Evolutionary conservation across 1,284 basidiomycete species (phyloP).

Genomic region (Naganishia sp.): DNA sequence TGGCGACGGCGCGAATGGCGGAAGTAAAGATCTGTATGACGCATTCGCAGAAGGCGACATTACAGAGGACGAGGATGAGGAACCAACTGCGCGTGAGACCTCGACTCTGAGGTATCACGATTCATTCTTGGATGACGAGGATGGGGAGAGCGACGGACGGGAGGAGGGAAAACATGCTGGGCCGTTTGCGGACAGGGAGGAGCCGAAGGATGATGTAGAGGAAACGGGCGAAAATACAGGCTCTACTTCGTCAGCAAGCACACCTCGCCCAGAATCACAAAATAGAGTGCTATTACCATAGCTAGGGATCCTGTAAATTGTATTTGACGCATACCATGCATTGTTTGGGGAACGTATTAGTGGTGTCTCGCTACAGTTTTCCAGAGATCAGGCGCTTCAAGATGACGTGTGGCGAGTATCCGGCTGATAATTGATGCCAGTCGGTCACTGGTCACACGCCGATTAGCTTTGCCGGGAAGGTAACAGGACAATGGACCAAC

Average conservation of each 20-base stretch:
- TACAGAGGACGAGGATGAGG: slow-evolving; percentile 44
- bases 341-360: not conserved
- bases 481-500: not conserved
- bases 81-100: slow-evolving; percentile 39
- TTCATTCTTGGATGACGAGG: slow-evolving; percentile 51
- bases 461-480: not conserved
- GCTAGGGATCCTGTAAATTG: not conserved
- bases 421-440: slow-evolving; percentile 5
- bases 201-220: not conserved
- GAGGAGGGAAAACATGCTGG: not conserved
- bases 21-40: slow-evolving; percentile 79
- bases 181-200: not conserved
- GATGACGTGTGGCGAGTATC: slow-evolving; percentile 1
- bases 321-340: slow-evolving; percentile 19
- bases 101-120: slow-evolving; percentile 51
- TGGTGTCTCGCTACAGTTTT: not conserved
- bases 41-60: slow-evolving; percentile 72
- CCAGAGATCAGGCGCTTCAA: slow-evolving; percentile 7
- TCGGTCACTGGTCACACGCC: not conserved
- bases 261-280: slow-evolving; percentile 6
- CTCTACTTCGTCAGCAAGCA: slow-evolving; percentile 8
- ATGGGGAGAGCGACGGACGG: slow-evolving; percentile 27
- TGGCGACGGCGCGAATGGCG: slow-evolving; percentile 41
- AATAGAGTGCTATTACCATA: slow-evolving; percentile 24
- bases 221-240: not conserved